Evolutionary conservation across 164 flowering plant genomes (phyloP), one percentile per base, ranked within the genome.

Genomic region (Magnolia kwangsiensis): DNA sequence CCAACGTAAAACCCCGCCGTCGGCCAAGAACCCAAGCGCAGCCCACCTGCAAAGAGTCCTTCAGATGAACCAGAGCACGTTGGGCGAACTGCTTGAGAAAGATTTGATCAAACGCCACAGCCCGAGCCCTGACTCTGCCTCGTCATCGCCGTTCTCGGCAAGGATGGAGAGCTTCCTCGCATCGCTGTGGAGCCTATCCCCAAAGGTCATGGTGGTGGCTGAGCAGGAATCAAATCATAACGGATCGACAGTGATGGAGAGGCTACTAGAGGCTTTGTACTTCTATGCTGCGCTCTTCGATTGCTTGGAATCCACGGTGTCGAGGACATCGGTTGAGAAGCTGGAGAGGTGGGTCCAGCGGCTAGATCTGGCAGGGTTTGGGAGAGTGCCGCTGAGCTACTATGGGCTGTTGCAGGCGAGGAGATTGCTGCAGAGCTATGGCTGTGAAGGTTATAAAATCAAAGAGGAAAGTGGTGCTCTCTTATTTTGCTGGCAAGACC

Each of bases 201-300:
- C 98, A 0, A 94, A 92, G 79, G 71, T 94, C 21, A 85, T 94
- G 92, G 92, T 92, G 67, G 84, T 92, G 11, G 80, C 94, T 1
- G 96, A 94, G 76, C 98, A 92, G 77, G 98, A 92, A 63, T 87
- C 97, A 1, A 87, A 87, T 74, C 92, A 89, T 74, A 94, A 94
- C 67, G 90, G 91, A 6, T 50, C 84, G 7, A 82, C 82, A 4
- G 74, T 92, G 13, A 89, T 92, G 90, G 97, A 89, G 81, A 83
- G 98, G 79, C 77, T 91, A 69, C 76, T 83, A 70, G 92, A 89
- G 76, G 90, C 95, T 1, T 81, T 94, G 77, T 76, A 91, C 78
- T 94, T 82, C 64, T 94, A 94, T 65, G 94, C 90, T 16, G 87
- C 97, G 8, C 72, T 94, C 50, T 94, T 94, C 73, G 98, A 94